Conservation (phyloP, 1,284 basidiomycete species). For the Malassezia pachydermatis region DNA sequence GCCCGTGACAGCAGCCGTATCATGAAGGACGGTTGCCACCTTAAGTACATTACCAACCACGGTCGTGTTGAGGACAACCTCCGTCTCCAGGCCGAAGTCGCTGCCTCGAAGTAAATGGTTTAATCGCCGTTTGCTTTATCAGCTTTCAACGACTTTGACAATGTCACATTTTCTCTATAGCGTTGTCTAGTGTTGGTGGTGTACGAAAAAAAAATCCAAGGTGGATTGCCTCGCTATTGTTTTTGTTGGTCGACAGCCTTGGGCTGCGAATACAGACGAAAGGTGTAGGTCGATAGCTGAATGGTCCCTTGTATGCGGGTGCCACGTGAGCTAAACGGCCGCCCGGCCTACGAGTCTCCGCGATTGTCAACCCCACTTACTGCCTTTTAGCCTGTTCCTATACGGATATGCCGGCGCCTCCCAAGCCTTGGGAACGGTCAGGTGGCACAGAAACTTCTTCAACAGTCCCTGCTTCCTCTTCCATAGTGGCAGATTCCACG, state of each 20-base stretch:
- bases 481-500: constrained; percentile 16
- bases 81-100: constrained; percentile 41
- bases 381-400: not conserved
- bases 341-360: not conserved
- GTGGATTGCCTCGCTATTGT: constrained; percentile 6
- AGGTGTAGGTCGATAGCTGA: no score
- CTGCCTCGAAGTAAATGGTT: constrained; percentile 40
- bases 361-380: no score
- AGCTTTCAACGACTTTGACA: no score
- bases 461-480: constrained; percentile 14
- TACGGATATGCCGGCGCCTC: constrained; percentile 37
- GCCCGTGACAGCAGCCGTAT: constrained; percentile 63
- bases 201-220: constrained; percentile 1
- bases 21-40: constrained; percentile 46
- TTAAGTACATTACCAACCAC: constrained; percentile 47
- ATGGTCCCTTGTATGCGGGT: no score
- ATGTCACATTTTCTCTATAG: constrained; percentile 3
- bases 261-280: no score
- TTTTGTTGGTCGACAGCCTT: no score
- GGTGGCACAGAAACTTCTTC: constrained; percentile 24
- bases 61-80: constrained; percentile 44
- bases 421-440: constrained; percentile 45
- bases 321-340: not conserved
- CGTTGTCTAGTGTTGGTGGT: not conserved
- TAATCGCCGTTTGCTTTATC: not conserved